Evolutionary conservation across 768 basidiomycete species (phyloP).

Genomic region (Gloeostereum incarnatum): DNA sequence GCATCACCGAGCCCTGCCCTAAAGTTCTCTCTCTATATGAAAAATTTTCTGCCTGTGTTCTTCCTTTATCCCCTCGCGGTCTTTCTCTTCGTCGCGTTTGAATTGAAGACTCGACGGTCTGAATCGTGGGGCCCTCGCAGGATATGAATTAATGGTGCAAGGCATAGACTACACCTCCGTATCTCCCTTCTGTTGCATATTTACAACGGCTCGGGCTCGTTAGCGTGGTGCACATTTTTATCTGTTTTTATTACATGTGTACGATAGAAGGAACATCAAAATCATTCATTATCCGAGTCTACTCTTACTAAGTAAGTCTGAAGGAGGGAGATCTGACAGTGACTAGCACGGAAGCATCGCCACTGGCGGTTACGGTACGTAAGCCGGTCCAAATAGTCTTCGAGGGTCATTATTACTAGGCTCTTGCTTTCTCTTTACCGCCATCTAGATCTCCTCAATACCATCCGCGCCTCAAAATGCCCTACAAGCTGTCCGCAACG

Average conservation of each 20-base stretch:
- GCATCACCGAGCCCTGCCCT: too few species aligned
- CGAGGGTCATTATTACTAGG: constrained; percentile 12
- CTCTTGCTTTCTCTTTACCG: constrained; percentile 1
- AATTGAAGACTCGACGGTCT: constrained; percentile 28
- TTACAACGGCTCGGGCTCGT: constrained; percentile 68
- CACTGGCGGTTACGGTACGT: constrained; percentile 5
- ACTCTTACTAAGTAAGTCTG: not conserved
- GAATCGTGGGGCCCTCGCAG: constrained; percentile 64
- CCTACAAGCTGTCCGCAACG: constrained; percentile 72
- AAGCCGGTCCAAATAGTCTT: not conserved
- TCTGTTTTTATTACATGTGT: constrained; percentile 5
- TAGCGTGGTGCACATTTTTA: constrained; percentile 72
- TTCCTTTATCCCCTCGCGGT: constrained; percentile 33
- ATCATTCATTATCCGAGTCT: not conserved
- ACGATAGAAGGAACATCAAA: constrained; percentile 4
- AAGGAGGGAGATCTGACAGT: not conserved
- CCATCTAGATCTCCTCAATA: constrained; percentile 8
- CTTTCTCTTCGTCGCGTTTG: constrained; percentile 24
- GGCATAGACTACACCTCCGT: constrained; percentile 85
- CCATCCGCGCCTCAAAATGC: constrained; percentile 34
- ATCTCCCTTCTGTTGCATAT: constrained; percentile 61
- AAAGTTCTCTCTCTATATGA: not conserved
- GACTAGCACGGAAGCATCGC: not conserved
- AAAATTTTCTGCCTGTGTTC: constrained; percentile 1
- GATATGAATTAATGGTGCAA: constrained; percentile 85